These are phyloP conservation scores for Maudiozyma serrabonitensis DNA, from an alignment of 805 yeast species.

Conservation along the genomic window DNA sequence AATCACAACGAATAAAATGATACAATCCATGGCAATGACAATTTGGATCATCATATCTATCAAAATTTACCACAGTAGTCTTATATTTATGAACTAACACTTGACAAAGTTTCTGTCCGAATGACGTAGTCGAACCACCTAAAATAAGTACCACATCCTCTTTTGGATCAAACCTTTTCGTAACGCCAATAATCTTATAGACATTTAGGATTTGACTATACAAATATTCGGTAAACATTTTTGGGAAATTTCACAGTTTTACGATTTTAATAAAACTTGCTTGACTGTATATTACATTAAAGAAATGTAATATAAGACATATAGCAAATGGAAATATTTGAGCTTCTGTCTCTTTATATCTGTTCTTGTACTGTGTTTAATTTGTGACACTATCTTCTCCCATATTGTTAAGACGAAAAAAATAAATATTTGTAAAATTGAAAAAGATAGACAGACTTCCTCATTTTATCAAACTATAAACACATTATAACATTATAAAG, in stretches of 20 bases:
- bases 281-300: too few relatives aligned
- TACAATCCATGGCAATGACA: background rate
- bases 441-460: too few relatives aligned
- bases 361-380: too few relatives aligned
- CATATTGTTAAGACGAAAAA: too few relatives aligned
- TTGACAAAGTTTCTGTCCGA: conserved; percentile 11
- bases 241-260: background rate
- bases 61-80: conserved; percentile 12
- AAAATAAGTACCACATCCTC: conserved; percentile 11
- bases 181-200: background rate
- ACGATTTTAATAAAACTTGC: too few relatives aligned
- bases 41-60: conserved; percentile 2
- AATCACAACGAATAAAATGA: conserved; percentile 5
- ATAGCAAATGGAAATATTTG: too few relatives aligned
- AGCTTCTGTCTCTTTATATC: too few relatives aligned
- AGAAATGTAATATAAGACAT: too few relatives aligned
- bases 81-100: conserved; percentile 4
- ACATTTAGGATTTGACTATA: background rate
- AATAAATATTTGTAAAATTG: too few relatives aligned
- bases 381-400: too few relatives aligned
- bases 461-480: too few relatives aligned
- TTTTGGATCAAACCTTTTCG: conserved; percentile 5
- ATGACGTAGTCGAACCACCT: conserved; percentile 16
- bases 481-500: too few relatives aligned
- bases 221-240: background rate